Evolutionary conservation across 2,329 filamentous ascomycete genomes (phyloP).

Genomic region (Pseudogymnoascus sp.): DNA sequence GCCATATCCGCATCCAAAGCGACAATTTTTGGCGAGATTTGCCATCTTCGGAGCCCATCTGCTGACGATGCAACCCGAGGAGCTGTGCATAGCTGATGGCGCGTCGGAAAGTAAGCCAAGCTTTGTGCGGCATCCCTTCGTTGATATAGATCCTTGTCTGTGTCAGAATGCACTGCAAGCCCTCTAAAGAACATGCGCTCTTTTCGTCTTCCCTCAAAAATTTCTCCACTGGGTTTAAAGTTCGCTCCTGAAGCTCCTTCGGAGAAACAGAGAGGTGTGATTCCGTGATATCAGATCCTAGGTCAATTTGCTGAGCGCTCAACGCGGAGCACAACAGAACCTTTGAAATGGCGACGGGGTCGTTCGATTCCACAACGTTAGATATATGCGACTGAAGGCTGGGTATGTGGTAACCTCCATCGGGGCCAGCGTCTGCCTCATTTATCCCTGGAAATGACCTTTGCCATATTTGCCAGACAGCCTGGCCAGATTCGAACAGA

Average conservation of each 20-base stretch:
- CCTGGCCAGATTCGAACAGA: slow-evolving; percentile 20
- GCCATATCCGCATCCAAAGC: slow-evolving; percentile 34
- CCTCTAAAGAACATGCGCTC: slow-evolving; percentile 40
- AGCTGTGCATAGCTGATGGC: slow-evolving; percentile 45
- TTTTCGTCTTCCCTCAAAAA: slow-evolving; percentile 42
- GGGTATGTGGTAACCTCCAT: slow-evolving; percentile 13
- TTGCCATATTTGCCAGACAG: slow-evolving; percentile 23
- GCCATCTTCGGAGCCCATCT: slow-evolving; percentile 20
- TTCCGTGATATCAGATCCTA: slow-evolving; percentile 30
- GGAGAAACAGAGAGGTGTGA: slow-evolving; percentile 32
- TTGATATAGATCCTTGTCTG: slow-evolving; percentile 45
- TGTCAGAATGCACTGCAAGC: slow-evolving; percentile 44
- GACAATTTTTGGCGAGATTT: slow-evolving; percentile 23
- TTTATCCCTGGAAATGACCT: slow-evolving; percentile 13
- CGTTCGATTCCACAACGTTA: slow-evolving; percentile 25
- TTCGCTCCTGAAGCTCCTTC: slow-evolving; percentile 36
- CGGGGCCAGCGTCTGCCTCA: neutral
- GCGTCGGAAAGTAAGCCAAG: slow-evolving; percentile 43
- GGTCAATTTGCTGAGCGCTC: slow-evolving; percentile 33
- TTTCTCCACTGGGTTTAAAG: slow-evolving; percentile 36
- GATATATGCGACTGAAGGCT: slow-evolving; percentile 30
- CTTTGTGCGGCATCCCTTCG: slow-evolving; percentile 45
- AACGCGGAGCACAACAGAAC: slow-evolving; percentile 37
- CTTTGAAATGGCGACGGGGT: slow-evolving; percentile 33
- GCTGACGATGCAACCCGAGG: slow-evolving; percentile 37